Base-by-base conservation (phyloP, 2,329 filamentous ascomycete genomes). In the Aspergillus transmontanensis region DNA sequence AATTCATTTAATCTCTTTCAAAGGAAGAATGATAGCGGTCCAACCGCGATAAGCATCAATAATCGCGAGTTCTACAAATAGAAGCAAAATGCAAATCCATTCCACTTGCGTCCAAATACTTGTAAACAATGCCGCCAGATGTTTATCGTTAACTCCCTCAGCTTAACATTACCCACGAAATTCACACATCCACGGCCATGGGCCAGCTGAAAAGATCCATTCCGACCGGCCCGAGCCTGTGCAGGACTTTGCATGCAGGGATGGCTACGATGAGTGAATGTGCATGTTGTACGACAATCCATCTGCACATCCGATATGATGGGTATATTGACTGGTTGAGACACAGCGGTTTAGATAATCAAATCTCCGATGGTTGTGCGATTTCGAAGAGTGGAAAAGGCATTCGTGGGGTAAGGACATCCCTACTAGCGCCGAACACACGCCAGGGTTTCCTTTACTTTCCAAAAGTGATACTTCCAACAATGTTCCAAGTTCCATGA, bases 151-250 rank as follows among this genome's bases (percentile, higher is more conserved):
- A 28, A 53, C 21, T 28, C 23, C 19, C 14, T 36, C 34, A 14
- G 34, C 12, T 36, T 36, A 14, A 36, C 28, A n/a, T 12, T 19
- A 51, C n/a, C 19, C n/a, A n/a, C 2, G 10, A 19, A 30, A 32
- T 30, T 26, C 23, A 51, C 26, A 51, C 48, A 51, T 32, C 48
- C 28, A 51, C 28, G n/a, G 21, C 56, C 36, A 55, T 63, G 60
- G 56, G 63, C 58, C 59, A 57, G 41, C 48, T 55, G 55, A 53
- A 45, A 41, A 50, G 46, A 57, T 32, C 55, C 60, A 64, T 67
- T 57, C 64, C 67, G 64, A 58, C 60, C 67, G 68, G 69, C 60
- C 69, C 68, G 69, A 62, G 64, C 69, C 69, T 69, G 58, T 64
- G 67, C 67, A 65, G 60, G 57, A 12, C 51, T 48, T 60, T 68